phyloP scores from a whole-genome alignment of 495 filamentous ascomycete genomes.

The Letharia lupina region DNA sequence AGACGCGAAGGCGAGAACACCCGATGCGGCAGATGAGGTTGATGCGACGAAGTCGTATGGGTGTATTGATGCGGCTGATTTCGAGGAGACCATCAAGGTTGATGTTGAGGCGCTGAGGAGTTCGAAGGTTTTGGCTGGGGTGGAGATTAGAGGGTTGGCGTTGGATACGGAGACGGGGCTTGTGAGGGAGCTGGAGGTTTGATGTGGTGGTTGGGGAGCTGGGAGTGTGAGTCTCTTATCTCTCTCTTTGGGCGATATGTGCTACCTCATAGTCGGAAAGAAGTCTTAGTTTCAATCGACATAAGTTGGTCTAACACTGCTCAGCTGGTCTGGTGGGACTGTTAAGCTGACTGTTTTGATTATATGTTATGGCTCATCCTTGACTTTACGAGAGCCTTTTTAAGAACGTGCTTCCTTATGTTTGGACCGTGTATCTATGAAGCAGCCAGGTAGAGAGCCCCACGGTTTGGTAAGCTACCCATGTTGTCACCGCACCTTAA shows the following conservation, averaged over 20 bases:
- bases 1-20: background rate
- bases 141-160: slow-evolving; percentile 15
- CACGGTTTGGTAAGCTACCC: too few relatives aligned
- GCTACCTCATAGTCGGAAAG: too few relatives aligned
- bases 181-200: slow-evolving; percentile 6
- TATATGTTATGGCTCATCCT: too few relatives aligned
- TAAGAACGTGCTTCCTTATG: too few relatives aligned
- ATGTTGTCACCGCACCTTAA: too few relatives aligned
- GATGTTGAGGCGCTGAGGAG: slow-evolving; percentile 11
- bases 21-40: background rate
- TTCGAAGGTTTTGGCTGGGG: slow-evolving; percentile 11
- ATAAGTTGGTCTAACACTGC: too few relatives aligned
- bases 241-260: background rate
- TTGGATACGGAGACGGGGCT: background rate
- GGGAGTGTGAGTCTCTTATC: background rate
- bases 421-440: too few relatives aligned
- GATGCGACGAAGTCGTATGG: slow-evolving; percentile 1
- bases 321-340: too few relatives aligned
- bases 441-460: too few relatives aligned
- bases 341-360: too few relatives aligned
- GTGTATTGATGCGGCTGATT: background rate
- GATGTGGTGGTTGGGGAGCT: background rate
- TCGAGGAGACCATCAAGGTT: slow-evolving; percentile 9
- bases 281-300: too few relatives aligned
- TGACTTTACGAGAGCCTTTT: too few relatives aligned